These are phyloP conservation scores for Bocquillonia castaneifolia DNA, from an alignment of 441 rosid species.

Conservation along the genomic window DNA sequence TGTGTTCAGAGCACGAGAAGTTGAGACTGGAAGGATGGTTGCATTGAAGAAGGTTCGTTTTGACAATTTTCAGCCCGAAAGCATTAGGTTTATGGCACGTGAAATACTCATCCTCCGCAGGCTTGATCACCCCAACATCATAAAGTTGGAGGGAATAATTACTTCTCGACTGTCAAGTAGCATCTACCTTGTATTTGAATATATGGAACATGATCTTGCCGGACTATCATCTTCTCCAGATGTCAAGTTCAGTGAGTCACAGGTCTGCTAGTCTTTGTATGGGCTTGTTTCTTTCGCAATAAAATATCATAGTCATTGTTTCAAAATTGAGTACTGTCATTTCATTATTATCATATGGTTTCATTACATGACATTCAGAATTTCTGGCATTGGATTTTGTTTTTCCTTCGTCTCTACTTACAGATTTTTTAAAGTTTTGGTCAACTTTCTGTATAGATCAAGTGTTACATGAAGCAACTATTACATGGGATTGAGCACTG, in stretches of 20 bases:
- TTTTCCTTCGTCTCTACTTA: not conserved
- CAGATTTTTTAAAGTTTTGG: slow-evolving; percentile 11
- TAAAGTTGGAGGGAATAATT: slow-evolving; percentile 74
- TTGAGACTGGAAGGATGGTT: slow-evolving; percentile 69
- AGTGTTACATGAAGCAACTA: slow-evolving; percentile 90
- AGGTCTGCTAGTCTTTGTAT: slow-evolving; percentile 37
- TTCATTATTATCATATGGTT: not conserved
- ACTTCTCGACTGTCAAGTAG: slow-evolving; percentile 65
- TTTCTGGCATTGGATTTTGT: not conserved
- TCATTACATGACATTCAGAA: not conserved
- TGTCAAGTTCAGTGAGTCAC: slow-evolving; percentile 58
- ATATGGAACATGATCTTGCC: slow-evolving; percentile 93
- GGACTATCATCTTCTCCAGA: slow-evolving; percentile 65
- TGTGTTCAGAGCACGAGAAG: slow-evolving; percentile 78
- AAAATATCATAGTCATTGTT: not conserved
- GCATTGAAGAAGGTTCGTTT: slow-evolving; percentile 86
- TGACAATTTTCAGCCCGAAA: slow-evolving; percentile 79
- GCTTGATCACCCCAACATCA: slow-evolving; percentile 83
- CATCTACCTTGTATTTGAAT: slow-evolving; percentile 83
- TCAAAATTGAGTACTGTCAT: not conserved
- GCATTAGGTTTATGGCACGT: slow-evolving; percentile 88
- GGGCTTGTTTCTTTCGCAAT: not conserved
- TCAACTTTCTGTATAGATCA: slow-evolving; percentile 38
- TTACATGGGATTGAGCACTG: slow-evolving; percentile 78
- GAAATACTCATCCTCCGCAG: slow-evolving; percentile 80